Percentiles rank a stretch among this genome's conserved stretches.
phyloP scores from a whole-genome alignment of 2,329 filamentous ascomycete species.

The Alternaria angustiovoidea region DNA sequence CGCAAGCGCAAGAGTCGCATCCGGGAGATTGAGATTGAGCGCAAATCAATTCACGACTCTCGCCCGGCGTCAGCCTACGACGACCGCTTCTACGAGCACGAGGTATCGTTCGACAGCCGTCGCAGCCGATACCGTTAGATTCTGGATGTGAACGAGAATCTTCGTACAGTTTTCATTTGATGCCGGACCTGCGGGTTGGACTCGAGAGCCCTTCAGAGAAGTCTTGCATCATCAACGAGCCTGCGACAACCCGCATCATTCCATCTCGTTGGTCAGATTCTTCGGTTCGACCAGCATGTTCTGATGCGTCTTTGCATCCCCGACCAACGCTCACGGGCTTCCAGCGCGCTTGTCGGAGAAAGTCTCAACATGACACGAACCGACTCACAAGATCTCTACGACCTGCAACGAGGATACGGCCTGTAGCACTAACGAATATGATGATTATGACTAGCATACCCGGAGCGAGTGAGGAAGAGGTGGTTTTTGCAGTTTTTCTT shows the following conservation, averaged over 20 bases:
- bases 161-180: slow-evolving; percentile 12
- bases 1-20: slow-evolving; percentile 67
- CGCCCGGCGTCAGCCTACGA: slow-evolving; percentile 62
- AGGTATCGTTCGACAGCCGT: slow-evolving; percentile 68
- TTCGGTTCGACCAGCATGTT: slow-evolving; percentile 16
- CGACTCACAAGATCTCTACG: slow-evolving; percentile 38
- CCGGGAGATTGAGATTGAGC: slow-evolving; percentile 69
- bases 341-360: slow-evolving; percentile 24
- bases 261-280: slow-evolving; percentile 28
- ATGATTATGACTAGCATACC: slow-evolving; percentile 49
- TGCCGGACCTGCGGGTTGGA: slow-evolving; percentile 10
- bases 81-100: slow-evolving; percentile 71
- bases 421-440: slow-evolving; percentile 44
- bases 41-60: slow-evolving; percentile 60
- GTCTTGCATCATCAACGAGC: slow-evolving; percentile 16
- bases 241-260: slow-evolving; percentile 15
- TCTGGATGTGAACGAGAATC: background rate
- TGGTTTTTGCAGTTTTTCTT: slow-evolving; percentile 24
- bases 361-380: slow-evolving; percentile 43
- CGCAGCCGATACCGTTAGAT: slow-evolving; percentile 49
- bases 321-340: background rate
- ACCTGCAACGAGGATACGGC: slow-evolving; percentile 30
- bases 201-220: slow-evolving; percentile 13
- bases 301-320: slow-evolving; percentile 16
- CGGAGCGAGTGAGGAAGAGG: slow-evolving; percentile 36